phyloP scores from a whole-genome alignment of 2,329 filamentous ascomycete genomes.

The Plectosphaerella plurivora region DNA sequence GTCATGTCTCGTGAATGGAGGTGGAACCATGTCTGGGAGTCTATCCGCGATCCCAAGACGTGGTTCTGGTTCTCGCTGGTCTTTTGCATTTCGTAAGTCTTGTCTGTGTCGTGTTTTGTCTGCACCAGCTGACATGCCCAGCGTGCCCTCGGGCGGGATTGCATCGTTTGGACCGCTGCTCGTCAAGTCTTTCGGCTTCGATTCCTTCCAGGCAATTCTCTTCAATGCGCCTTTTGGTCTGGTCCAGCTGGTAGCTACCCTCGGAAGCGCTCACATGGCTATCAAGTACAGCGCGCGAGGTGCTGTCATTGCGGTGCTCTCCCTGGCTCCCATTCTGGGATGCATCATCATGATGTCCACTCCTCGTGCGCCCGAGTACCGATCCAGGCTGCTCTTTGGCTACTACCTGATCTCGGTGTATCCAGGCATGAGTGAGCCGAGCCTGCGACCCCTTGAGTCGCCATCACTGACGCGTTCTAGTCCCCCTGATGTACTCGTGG shows the following conservation, averaged over 20 bases:
- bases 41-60: slow-evolving; percentile 32
- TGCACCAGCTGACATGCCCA: slow-evolving; percentile 3
- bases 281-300: slow-evolving; percentile 51
- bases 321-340: slow-evolving; percentile 52
- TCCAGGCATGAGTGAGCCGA: slow-evolving; percentile 38
- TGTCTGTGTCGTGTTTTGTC: neutral
- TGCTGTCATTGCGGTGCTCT: slow-evolving; percentile 47
- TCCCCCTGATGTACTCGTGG: slow-evolving; percentile 54
- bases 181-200: slow-evolving; percentile 53
- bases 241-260: slow-evolving; percentile 55
- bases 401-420: slow-evolving; percentile 59
- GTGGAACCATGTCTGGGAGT: slow-evolving; percentile 35
- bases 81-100: slow-evolving; percentile 45
- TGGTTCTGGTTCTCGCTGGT: slow-evolving; percentile 39
- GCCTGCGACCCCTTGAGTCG: no score
- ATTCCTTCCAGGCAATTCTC: slow-evolving; percentile 49
- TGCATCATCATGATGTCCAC: slow-evolving; percentile 49
- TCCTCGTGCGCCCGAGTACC: slow-evolving; percentile 36
- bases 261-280: slow-evolving; percentile 52
- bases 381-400: slow-evolving; percentile 46
- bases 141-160: slow-evolving; percentile 52
- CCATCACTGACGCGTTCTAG: slow-evolving; percentile 15
- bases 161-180: slow-evolving; percentile 56
- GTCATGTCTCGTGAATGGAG: slow-evolving; percentile 32
- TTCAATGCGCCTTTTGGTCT: slow-evolving; percentile 59